A percentile compares a stretch with the other conserved stretches of the same genome.
Evolutionary conservation across 1,284 basidiomycete species (phyloP).

Genomic region (Heterobasidion annosum): DNA sequence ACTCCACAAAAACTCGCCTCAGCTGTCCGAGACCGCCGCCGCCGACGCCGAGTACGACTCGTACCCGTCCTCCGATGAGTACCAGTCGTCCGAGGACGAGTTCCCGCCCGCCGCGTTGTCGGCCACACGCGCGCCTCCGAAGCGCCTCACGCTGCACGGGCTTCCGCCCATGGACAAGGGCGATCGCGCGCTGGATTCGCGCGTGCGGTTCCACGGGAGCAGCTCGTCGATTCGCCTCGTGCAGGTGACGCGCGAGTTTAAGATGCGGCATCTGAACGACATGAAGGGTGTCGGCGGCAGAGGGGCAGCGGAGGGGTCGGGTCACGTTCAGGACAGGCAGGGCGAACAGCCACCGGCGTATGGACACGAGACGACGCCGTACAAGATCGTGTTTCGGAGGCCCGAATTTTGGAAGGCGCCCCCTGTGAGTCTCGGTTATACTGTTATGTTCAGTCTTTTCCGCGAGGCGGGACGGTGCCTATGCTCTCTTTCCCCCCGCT

Average conservation of each 20-base stretch:
- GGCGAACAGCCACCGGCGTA: too few species aligned
- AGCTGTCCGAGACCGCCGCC: not conserved
- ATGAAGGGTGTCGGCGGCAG: not conserved
- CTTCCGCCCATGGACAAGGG: slow-evolving; percentile 21
- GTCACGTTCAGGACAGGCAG: not conserved
- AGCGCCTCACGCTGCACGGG: slow-evolving; percentile 28
- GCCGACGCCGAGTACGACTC: not conserved
- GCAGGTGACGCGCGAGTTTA: slow-evolving; percentile 37
- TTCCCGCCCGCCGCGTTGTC: slow-evolving; percentile 13
- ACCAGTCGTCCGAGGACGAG: slow-evolving; percentile 2
- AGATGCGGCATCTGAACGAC: slow-evolving; percentile 28
- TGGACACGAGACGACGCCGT: not conserved
- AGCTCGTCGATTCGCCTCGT: slow-evolving; percentile 42
- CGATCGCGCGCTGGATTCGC: slow-evolving; percentile 20
- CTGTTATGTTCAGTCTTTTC: not conserved
- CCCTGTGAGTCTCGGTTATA: slow-evolving; percentile 16
- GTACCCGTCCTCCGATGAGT: not conserved
- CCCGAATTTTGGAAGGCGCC: slow-evolving; percentile 27
- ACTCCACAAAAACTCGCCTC: slow-evolving; percentile 1
- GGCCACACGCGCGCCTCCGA: slow-evolving; percentile 13
- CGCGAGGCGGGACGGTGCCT: not conserved
- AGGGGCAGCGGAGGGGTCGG: not conserved
- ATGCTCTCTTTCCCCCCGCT: not conserved
- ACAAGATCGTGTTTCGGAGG: slow-evolving; percentile 9
- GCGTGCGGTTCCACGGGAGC: slow-evolving; percentile 46